These are phyloP conservation scores for Erodium chrysanthum DNA, from an alignment of 441 rosid genomes.

Conservation along the genomic window DNA sequence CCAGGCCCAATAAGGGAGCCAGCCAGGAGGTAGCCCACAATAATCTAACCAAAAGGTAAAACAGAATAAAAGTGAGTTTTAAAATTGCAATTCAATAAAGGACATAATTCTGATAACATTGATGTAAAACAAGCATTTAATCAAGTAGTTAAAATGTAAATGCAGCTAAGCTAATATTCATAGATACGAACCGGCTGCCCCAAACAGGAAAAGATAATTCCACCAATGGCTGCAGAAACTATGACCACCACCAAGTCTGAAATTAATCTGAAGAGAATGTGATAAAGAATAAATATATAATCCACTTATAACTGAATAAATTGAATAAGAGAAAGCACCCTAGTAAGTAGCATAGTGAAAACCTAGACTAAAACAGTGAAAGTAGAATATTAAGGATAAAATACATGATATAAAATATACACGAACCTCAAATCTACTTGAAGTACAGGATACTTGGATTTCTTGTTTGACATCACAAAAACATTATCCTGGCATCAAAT, in stretches of 20 bases:
- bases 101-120: neutral
- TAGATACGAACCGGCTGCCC: slow-evolving; percentile 80
- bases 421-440: slow-evolving; percentile 93
- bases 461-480: slow-evolving; percentile 94
- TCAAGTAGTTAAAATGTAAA: slow-evolving; percentile 9
- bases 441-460: slow-evolving; percentile 91
- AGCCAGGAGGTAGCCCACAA: slow-evolving; percentile 95
- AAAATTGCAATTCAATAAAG: slow-evolving; percentile 15
- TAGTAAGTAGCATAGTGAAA: neutral
- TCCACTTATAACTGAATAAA: neutral
- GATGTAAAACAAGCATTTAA: slow-evolving; percentile 6
- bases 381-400: neutral
- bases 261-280: slow-evolving; percentile 53
- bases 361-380: neutral
- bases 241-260: slow-evolving; percentile 92
- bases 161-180: slow-evolving; percentile 12
- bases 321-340: neutral
- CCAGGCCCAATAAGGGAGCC: slow-evolving; percentile 97
- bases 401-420: neutral
- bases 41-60: slow-evolving; percentile 38
- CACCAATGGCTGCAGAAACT: slow-evolving; percentile 97
- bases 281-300: neutral
- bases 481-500: slow-evolving; percentile 56
- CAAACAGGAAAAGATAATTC: slow-evolving; percentile 82
- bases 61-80: neutral